Percentiles rank a stretch among this genome's conserved stretches.
phyloP scores from a whole-genome alignment of 1,139 yeast species.

The Geotrichum citri-aurantii region DNA sequence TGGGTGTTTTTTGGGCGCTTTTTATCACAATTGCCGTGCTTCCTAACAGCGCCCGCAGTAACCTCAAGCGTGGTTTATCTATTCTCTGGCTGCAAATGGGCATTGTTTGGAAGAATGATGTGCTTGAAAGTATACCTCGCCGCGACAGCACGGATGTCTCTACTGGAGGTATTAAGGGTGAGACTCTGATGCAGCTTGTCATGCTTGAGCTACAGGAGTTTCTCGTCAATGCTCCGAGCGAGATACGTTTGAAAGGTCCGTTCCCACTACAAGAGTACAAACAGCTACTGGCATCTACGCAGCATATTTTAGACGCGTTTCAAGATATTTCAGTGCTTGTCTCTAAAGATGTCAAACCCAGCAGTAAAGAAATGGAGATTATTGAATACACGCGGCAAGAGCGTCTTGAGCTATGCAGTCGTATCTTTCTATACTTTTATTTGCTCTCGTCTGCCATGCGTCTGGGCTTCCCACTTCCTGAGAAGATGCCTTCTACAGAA shows the following conservation, averaged over 20 bases:
- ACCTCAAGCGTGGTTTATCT: slow-evolving; percentile 60
- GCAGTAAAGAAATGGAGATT: slow-evolving; percentile 50
- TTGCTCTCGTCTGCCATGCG: slow-evolving; percentile 73
- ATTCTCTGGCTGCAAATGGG: slow-evolving; percentile 76
- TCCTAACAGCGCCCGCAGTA: slow-evolving; percentile 69
- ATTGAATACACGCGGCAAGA: slow-evolving; percentile 53
- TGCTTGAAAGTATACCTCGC: slow-evolving; percentile 35
- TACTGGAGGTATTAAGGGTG: slow-evolving; percentile 31
- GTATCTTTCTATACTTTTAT: slow-evolving; percentile 68
- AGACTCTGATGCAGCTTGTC: slow-evolving; percentile 42
- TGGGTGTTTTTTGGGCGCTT: slow-evolving; percentile 76
- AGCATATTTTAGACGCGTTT: slow-evolving; percentile 64
- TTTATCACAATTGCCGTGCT: slow-evolving; percentile 53
- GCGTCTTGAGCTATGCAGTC: slow-evolving; percentile 60
- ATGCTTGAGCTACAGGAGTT: slow-evolving; percentile 57
- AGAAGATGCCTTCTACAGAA: slow-evolving; percentile 69
- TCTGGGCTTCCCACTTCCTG: slow-evolving; percentile 71
- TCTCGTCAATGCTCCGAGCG: slow-evolving; percentile 68
- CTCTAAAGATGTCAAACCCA: slow-evolving; percentile 53
- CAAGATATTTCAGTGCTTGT: slow-evolving; percentile 67
- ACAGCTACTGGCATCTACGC: slow-evolving; percentile 50
- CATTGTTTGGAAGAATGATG: slow-evolving; percentile 70
- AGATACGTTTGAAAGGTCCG: slow-evolving; percentile 66
- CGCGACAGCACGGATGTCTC: slow-evolving; percentile 14
- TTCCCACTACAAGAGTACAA: slow-evolving; percentile 55